Evolutionary conservation across 2,329 filamentous ascomycete genomes (phyloP), one percentile per base, ranked within the genome.

Genomic region (Diaporthe citriasiana): DNA sequence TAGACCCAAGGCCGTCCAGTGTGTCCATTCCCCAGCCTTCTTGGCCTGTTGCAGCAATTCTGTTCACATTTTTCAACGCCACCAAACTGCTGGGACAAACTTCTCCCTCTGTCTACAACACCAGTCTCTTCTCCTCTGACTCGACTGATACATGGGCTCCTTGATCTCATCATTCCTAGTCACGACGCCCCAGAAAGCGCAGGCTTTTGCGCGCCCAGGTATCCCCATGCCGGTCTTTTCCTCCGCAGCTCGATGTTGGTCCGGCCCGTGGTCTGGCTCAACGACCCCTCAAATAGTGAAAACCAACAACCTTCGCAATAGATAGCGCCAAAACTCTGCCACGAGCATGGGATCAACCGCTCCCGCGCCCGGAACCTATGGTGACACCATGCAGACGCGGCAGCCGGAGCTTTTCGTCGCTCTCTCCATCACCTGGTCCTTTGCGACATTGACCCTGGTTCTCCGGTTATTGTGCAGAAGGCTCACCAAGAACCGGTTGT

Each of bases 361-460:
- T 15, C 57, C 30, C 45, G 19, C 22, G 30, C 13, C 22, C 3
- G 30, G 60, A 19, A 35, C 33, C 8, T 51, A 51, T 66, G 45
- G 17, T 47, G n/a, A n/a, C 47, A 66, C 10, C 63, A 66, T 66
- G 63, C 45, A 51, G 45, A 51, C 63, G 30, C 30, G 63, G 15
- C 63, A 66, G 42, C 63, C 63, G 30, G 63, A 51, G 45, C 63
- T 66, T 22, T 66, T 66, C 12, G 45, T 40, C 30, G 45, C 63
- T 66, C 63, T 66, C 45, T 51, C 63, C 1, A 51, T 66, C 13
- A 51, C 45, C 8, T 66, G 63, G 63, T 66, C 63, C 4, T 66
- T 66, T 40, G 63, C 63, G 63, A 51, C 45, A 35, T 35, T 51
- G 30, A 66, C 63, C 12, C 30, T 66, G 9, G 19, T 66, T n/a